A percentile compares a stretch with the other conserved stretches of the same genome.
Evolutionary conservation across 306 rosid genomes (phyloP).

Genomic region (Rosa lucieae): DNA sequence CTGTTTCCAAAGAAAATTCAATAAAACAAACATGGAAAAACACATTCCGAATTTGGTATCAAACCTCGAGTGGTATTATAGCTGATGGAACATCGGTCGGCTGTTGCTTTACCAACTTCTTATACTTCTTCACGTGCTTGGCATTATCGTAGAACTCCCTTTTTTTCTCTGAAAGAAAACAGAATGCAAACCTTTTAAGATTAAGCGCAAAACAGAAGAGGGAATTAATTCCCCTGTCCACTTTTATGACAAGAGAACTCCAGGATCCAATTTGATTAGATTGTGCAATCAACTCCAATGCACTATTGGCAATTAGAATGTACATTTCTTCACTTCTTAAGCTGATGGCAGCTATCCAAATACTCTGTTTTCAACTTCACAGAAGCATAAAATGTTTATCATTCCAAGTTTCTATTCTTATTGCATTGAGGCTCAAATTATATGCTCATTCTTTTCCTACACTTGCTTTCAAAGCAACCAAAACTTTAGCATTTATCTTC

Average conservation of each 20-base stretch:
- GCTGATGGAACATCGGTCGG: slow-evolving; percentile 26
- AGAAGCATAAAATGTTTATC: neutral
- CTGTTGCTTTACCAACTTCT: slow-evolving; percentile 57
- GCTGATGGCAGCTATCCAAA: neutral
- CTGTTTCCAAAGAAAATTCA: neutral
- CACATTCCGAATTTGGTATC: slow-evolving; percentile 6
- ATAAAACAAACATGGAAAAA: neutral
- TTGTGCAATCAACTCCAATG: neutral
- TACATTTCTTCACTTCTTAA: neutral
- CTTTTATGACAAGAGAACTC: neutral
- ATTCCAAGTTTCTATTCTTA: neutral
- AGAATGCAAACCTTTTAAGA: slow-evolving; percentile 4
- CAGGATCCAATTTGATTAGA: neutral
- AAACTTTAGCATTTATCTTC: neutral
- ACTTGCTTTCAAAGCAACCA: neutral
- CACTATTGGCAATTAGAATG: neutral
- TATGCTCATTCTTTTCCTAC: neutral
- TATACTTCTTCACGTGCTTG: slow-evolving; percentile 70
- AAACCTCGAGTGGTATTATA: slow-evolving; percentile 43
- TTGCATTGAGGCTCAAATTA: neutral
- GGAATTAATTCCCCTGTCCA: neutral
- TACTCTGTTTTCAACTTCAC: neutral
- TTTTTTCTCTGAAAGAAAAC: slow-evolving; percentile 57
- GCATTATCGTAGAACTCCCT: slow-evolving; percentile 77
- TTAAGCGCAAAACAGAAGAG: neutral